Evolutionary conservation across 2,329 filamentous ascomycete genomes (phyloP).

Genomic region (Aspergillus luchuensis): DNA sequence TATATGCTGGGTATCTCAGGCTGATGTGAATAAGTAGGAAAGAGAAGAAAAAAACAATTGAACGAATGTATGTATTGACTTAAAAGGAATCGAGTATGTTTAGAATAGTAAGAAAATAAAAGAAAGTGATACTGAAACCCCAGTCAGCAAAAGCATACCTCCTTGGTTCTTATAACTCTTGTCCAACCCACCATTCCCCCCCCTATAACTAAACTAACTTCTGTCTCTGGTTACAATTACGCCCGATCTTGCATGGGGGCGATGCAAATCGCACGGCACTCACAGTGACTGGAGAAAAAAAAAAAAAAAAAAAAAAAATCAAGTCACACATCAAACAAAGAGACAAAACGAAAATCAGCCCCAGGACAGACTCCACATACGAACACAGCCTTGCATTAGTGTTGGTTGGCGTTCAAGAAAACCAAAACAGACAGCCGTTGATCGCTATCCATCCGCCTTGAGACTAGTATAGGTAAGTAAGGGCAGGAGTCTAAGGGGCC

Average conservation of each 20-base stretch:
- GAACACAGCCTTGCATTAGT: neutral
- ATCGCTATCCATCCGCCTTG: neutral
- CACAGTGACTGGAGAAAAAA: neutral
- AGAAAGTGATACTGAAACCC: too few species aligned
- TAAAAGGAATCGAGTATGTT: too few species aligned
- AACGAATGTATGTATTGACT: too few species aligned
- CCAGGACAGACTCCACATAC: neutral
- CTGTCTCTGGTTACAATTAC: too few species aligned
- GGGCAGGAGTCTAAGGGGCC: too few species aligned
- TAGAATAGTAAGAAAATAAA: too few species aligned
- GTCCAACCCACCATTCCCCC: neutral
- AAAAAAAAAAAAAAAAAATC: too few species aligned
- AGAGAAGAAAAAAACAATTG: too few species aligned
- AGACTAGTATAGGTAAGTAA: neutral
- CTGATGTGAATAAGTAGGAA: too few species aligned
- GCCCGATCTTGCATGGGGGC: neutral
- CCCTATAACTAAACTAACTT: neutral
- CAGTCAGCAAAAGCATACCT: too few species aligned
- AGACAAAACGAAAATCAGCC: neutral
- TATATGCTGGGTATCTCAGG: neutral
- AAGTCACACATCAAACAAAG: neutral
- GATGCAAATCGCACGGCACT: neutral
- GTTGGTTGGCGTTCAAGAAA: too few species aligned
- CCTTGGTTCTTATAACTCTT: neutral
- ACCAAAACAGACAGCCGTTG: neutral